phyloP scores from a whole-genome alignment of 768 basidiomycete genomes.

The Suillus variegatus region DNA sequence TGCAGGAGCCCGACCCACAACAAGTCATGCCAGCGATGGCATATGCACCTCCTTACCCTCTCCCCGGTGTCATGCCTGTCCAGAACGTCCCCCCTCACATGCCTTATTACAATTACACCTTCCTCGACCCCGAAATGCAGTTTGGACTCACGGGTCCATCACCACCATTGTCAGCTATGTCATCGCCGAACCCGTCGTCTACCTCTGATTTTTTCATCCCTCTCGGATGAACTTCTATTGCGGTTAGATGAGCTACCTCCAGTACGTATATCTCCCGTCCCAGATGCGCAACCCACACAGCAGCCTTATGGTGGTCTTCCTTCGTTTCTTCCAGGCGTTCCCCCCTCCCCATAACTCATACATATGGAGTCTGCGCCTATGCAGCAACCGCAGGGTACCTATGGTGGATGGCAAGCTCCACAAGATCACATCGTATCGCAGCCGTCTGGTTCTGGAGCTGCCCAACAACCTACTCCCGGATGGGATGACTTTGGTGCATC shows the following conservation, averaged over 20 bases:
- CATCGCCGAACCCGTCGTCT: conserved; percentile 42
- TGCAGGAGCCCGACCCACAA: neutral
- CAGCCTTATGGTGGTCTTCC: conserved; percentile 4
- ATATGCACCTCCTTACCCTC: conserved; percentile 1
- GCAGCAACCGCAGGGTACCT: conserved; percentile 7
- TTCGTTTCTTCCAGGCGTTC: neutral
- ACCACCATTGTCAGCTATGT: conserved; percentile 52
- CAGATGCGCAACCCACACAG: conserved; percentile 22
- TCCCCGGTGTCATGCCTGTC: conserved; percentile 11
- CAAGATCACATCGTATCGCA: conserved; percentile 5
- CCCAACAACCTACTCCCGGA: neutral
- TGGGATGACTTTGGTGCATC: conserved; percentile 16
- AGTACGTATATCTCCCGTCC: conserved; percentile 10
- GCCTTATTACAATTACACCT: conserved; percentile 25
- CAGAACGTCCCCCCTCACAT: conserved; percentile 9
- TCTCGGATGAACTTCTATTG: conserved; percentile 13
- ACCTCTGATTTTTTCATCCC: conserved; percentile 15
- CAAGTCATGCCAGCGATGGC: conserved; percentile 2
- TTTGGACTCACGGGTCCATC: conserved; percentile 46
- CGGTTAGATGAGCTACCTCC: conserved; percentile 17
- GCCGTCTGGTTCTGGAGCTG: conserved; percentile 2
- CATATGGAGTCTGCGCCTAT: conserved; percentile 11
- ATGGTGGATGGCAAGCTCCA: conserved; percentile 6
- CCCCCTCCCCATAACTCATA: conserved; percentile 16
- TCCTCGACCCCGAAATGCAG: conserved; percentile 25